These are phyloP conservation scores for Protoeuglena noctilucae DNA, from an alignment of 139 green algal species.

Conservation along the genomic window DNA sequence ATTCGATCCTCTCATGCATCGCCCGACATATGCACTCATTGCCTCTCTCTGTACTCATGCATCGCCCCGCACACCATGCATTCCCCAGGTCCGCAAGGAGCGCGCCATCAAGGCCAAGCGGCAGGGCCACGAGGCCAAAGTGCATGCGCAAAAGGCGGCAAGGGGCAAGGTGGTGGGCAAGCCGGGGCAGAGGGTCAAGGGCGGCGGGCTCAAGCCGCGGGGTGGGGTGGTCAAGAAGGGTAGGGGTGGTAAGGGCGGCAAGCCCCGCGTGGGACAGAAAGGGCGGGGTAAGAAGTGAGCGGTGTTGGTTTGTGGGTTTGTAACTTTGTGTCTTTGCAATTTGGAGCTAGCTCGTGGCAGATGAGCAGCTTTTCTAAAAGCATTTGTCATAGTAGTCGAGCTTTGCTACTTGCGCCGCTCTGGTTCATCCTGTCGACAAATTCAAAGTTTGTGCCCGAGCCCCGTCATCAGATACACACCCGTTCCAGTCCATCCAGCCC, in stretches of 20 bases:
- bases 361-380: too few species aligned
- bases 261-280: conserved; percentile 6
- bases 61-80: conserved; percentile 11
- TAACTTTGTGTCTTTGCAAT: too few species aligned
- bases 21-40: conserved; percentile 15
- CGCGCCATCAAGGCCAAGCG: conserved; percentile 10
- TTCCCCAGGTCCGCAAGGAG: conserved; percentile 19
- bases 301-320: too few species aligned
- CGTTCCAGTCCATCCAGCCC: too few species aligned
- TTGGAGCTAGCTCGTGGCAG: too few species aligned
- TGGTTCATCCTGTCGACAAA: too few species aligned
- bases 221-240: neutral
- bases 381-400: too few species aligned
- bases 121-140: conserved; percentile 12
- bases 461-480: too few species aligned
- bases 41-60: neutral
- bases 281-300: too few species aligned
- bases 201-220: neutral
- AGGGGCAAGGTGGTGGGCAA: neutral
- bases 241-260: neutral
- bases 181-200: neutral
- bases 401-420: too few species aligned
- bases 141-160: conserved; percentile 2
- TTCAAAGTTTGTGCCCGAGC: too few species aligned
- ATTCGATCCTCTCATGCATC: too few species aligned